Evolutionary conservation across 225 moss, liverwort and hornwort genomes (phyloP).

Genomic region (Straminergon stramineum): DNA sequence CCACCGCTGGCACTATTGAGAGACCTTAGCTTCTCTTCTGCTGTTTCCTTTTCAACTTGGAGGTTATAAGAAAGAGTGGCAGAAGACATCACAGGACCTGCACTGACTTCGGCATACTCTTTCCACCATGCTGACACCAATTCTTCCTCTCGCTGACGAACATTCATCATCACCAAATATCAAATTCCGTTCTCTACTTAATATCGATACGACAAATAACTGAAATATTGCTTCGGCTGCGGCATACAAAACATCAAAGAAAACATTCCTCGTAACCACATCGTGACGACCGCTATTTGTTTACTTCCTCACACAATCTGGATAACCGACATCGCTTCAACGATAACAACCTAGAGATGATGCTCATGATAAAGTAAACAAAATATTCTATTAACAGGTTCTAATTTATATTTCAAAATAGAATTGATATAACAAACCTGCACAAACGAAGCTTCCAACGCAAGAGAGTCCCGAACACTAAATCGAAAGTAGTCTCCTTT

Average conservation of each 20-base stretch:
- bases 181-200: background rate
- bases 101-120: constrained; percentile 93
- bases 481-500: constrained; percentile 96
- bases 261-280: background rate
- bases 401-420: background rate
- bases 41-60: constrained; percentile 19
- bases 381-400: background rate
- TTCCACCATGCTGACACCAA: constrained; percentile 97
- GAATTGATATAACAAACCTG: constrained; percentile 36
- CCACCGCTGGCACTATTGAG: constrained; percentile 9
- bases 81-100: constrained; percentile 58
- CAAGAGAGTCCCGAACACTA: constrained; percentile 80
- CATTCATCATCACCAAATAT: background rate
- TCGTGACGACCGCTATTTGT: background rate
- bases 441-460: constrained; percentile 91
- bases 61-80: background rate
- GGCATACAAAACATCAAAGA: background rate
- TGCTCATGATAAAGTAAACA: background rate
- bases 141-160: constrained; percentile 81
- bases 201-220: background rate
- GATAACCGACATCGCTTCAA: background rate
- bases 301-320: background rate
- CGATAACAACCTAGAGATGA: background rate
- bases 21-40: constrained; percentile 23
- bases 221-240: background rate